phyloP scores from a whole-genome alignment of 257 asterid species.

The Knoxia roxburghii region DNA sequence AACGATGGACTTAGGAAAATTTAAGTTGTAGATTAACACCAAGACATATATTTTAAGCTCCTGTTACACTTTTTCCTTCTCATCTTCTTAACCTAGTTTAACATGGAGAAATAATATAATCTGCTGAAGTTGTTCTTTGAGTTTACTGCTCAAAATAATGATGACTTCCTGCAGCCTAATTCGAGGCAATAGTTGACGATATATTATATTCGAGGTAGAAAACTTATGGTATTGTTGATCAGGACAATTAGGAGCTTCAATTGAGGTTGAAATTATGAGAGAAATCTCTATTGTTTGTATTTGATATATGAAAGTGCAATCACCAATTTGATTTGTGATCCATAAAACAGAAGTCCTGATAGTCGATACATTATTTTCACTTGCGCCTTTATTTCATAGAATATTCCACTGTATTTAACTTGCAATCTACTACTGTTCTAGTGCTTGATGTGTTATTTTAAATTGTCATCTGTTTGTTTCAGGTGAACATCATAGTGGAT shows the following conservation, averaged over 20 bases:
- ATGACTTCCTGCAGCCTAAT: background rate
- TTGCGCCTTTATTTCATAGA: background rate
- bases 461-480: constrained; percentile 10
- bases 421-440: no score
- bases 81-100: background rate
- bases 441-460: background rate
- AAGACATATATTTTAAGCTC: background rate
- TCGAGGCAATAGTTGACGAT: background rate
- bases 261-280: no score
- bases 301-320: no score
- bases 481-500: constrained; percentile 75
- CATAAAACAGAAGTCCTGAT: background rate
- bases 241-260: background rate
- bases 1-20: background rate
- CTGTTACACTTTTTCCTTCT: background rate
- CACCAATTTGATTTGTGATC: no score
- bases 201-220: background rate
- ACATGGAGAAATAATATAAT: background rate
- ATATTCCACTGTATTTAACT: background rate
- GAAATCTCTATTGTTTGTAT: no score
- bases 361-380: background rate
- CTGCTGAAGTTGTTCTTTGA: background rate
- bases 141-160: background rate
- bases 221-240: background rate
- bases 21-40: background rate